Base-by-base conservation (phyloP, 2,329 filamentous ascomycete genomes). In the Laburnicola sp. region DNA sequence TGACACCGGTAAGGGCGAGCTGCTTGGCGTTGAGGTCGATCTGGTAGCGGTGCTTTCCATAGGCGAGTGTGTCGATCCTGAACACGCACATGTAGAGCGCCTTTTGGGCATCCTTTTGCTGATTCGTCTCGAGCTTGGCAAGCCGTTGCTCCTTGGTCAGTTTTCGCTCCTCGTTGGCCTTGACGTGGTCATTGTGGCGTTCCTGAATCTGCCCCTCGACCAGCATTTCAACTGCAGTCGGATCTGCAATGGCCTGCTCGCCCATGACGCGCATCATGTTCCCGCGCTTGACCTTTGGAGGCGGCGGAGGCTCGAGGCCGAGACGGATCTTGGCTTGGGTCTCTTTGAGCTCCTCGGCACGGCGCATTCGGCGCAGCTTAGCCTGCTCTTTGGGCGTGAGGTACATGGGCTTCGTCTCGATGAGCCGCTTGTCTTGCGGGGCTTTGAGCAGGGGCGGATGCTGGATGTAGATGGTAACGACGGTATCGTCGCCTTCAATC, bases 181-280 rank as follows among this genome's bases (percentile, higher is more conserved):
- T 75, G 52, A 93, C 78, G 73, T 99, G 95, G 59, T 87, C 83
- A 53, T 88, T 81, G 51, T 87, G 85, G 36, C 94, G 89, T 56
- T 95, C 91, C 26, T 88, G 88, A 59, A 99, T 97, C 73, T 99
- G 91, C 46, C 87, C 83, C 72, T 95, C 96, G 45, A 99, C 94
- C 23, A 91, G 86, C 44, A 91, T 91, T 75, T 99, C 94, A 39
- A 99, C 94, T 3, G 94, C 94, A 0, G 95, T 99, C 5, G 94
- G 94, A 74, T 99, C 94, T 69, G 96, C 95, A 60, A 99, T 93
- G 16, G 87, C 87, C 74, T 91, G 87, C 69, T 97, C 91, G 56
- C 94, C 94, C 49, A 97, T 81, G 27, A 99, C 94, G 51, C 92
- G 87, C 94, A 99, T 99, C 69, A 99, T 83, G 72, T 99, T 99